These are phyloP conservation scores for Colletotrichum navitas DNA, from an alignment of 2,329 filamentous ascomycete genomes.

Conservation along the genomic window DNA sequence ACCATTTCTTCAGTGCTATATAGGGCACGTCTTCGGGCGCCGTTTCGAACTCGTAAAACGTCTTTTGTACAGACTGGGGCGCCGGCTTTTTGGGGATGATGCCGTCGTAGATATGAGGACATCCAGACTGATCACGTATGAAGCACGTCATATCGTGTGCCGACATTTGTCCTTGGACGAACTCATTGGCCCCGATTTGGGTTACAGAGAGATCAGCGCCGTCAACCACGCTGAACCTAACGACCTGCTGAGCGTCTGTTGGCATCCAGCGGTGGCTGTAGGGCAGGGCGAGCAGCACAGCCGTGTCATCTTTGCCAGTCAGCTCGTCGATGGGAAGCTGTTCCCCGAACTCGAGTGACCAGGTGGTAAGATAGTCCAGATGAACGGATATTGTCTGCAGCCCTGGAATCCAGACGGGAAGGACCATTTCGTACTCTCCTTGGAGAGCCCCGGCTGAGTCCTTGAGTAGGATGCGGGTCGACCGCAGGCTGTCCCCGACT, in stretches of 20 bases:
- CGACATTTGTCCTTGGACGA: slow-evolving; percentile 47
- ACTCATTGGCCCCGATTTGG: slow-evolving; percentile 49
- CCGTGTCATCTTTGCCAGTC: slow-evolving; percentile 57
- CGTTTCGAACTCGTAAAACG: slow-evolving; percentile 50
- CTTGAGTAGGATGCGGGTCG: slow-evolving; percentile 38
- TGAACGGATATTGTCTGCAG: slow-evolving; percentile 56
- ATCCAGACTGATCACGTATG: slow-evolving; percentile 53
- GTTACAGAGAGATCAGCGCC: slow-evolving; percentile 46
- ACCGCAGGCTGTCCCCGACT: slow-evolving; percentile 48
- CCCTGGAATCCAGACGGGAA: slow-evolving; percentile 58
- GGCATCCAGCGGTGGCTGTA: slow-evolving; percentile 62
- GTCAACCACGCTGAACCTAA: slow-evolving; percentile 55
- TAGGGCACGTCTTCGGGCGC: slow-evolving; percentile 62
- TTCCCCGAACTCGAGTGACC: slow-evolving; percentile 52
- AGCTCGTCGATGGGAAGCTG: slow-evolving; percentile 41
- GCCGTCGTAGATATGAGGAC: slow-evolving; percentile 58
- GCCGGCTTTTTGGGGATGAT: slow-evolving; percentile 60
- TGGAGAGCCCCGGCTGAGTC: slow-evolving; percentile 48
- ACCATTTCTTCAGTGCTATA: slow-evolving; percentile 62
- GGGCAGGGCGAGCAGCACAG: slow-evolving; percentile 59
- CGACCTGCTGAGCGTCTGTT: slow-evolving; percentile 55
- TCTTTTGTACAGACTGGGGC: slow-evolving; percentile 53
- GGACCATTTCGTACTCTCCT: slow-evolving; percentile 56
- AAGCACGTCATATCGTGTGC: slow-evolving; percentile 48
- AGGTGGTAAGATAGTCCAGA: slow-evolving; percentile 53